Conservation (phyloP, 257 asterid genomes). For the Nicotiana sylvestris region DNA sequence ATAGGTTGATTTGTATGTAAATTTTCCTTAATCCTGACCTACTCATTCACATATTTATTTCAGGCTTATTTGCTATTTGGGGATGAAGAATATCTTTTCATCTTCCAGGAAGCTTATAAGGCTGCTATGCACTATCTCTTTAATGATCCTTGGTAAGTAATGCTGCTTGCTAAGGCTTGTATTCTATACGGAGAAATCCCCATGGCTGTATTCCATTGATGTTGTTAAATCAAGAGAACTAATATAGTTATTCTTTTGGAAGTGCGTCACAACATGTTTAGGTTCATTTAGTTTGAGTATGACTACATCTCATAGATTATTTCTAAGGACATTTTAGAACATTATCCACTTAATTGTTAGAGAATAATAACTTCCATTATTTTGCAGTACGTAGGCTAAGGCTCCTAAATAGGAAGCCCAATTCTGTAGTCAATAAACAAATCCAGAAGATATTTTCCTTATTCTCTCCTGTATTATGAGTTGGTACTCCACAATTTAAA, state of each 20-base stretch:
- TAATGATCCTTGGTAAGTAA: slow-evolving; percentile 84
- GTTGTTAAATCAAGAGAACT: not conserved
- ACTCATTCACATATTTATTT: slow-evolving; percentile 11
- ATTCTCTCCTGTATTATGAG: not conserved
- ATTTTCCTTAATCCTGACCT: not conserved
- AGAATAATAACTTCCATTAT: not conserved
- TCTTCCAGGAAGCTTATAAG: slow-evolving; percentile 93
- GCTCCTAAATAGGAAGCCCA: not conserved
- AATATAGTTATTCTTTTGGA: not conserved
- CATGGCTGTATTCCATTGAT: not conserved
- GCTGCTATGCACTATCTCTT: slow-evolving; percentile 89
- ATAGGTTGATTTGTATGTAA: not conserved
- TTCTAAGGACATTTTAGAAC: not conserved
- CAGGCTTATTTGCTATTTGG: slow-evolving; percentile 95
- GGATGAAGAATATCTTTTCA: slow-evolving; percentile 91
- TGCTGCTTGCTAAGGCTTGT: not conserved
- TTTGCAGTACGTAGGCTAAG: not conserved
- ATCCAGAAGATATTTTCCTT: not conserved
- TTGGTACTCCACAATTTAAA: not conserved
- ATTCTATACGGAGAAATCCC: slow-evolving; percentile 4
- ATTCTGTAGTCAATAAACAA: not conserved
- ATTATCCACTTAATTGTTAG: not conserved
- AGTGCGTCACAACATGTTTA: not conserved
- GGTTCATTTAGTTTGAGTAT: not conserved
- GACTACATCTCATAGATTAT: not conserved